Conservation (phyloP, 2,329 filamentous ascomycete species). For the Knoxdaviesia capensis region DNA sequence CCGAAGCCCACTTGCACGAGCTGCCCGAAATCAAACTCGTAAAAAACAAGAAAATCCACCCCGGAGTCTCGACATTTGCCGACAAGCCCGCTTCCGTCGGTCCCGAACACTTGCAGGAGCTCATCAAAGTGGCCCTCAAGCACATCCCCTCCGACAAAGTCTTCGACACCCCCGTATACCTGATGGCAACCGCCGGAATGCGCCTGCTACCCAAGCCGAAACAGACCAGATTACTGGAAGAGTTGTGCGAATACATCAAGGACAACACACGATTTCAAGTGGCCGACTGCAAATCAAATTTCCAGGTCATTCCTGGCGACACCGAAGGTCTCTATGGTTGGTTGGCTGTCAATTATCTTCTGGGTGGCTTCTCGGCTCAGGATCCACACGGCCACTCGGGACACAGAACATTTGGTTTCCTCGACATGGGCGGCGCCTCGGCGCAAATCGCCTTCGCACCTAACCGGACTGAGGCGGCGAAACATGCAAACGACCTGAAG, state of each 20-base stretch:
- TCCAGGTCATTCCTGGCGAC: slow-evolving; percentile 88
- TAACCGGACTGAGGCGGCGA: slow-evolving; percentile 73
- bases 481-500: slow-evolving; percentile 78
- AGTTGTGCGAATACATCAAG: slow-evolving; percentile 68
- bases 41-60: slow-evolving; percentile 82
- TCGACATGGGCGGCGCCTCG: slow-evolving; percentile 96
- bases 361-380: slow-evolving; percentile 74
- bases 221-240: slow-evolving; percentile 49
- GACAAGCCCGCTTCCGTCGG: slow-evolving; percentile 58
- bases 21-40: slow-evolving; percentile 70
- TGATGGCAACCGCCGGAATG: slow-evolving; percentile 93
- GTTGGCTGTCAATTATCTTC: slow-evolving; percentile 89
- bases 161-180: slow-evolving; percentile 72
- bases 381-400: slow-evolving; percentile 64
- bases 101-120: slow-evolving; percentile 55
- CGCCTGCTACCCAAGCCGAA: slow-evolving; percentile 59
- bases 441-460: slow-evolving; percentile 96
- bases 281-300: slow-evolving; percentile 74
- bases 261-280: slow-evolving; percentile 62
- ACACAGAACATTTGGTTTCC: slow-evolving; percentile 89
- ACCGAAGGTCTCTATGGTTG: slow-evolving; percentile 94
- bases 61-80: slow-evolving; percentile 82
- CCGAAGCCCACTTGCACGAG: slow-evolving; percentile 30
- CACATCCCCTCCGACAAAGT: slow-evolving; percentile 60
- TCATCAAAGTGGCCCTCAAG: slow-evolving; percentile 65